These are phyloP conservation scores for Rehmannia glutinosa DNA, from an alignment of 257 asterid genomes.

Conservation along the genomic window DNA sequence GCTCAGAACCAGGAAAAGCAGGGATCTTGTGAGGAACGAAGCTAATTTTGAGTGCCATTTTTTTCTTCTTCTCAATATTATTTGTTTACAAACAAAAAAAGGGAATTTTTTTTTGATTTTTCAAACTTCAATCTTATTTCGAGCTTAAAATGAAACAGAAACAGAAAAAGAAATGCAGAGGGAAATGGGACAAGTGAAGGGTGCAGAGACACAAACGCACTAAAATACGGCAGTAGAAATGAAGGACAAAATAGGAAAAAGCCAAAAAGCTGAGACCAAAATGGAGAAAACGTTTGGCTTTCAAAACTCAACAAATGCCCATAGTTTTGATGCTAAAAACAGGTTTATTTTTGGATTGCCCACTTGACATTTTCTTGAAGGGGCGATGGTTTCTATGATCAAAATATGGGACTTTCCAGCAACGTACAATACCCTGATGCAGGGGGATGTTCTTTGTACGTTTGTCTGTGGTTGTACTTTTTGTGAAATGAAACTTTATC, in stretches of 20 bases:
- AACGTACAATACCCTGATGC: slow-evolving; percentile 17
- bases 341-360: slow-evolving; percentile 4
- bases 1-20: slow-evolving; percentile 30
- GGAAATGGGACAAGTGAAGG: slow-evolving; percentile 9
- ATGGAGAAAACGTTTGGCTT: slow-evolving; percentile 6
- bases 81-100: background rate
- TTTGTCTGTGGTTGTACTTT: background rate
- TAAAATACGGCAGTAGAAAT: slow-evolving; percentile 8
- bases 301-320: slow-evolving; percentile 23
- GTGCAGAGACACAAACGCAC: background rate
- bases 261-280: background rate
- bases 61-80: slow-evolving; percentile 11
- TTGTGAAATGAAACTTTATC: background rate
- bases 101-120: background rate
- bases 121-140: too few species aligned
- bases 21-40: slow-evolving; percentile 35
- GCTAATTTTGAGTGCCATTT: slow-evolving; percentile 54
- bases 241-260: background rate
- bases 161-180: background rate
- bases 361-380: background rate
- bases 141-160: background rate
- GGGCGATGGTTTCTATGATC: slow-evolving; percentile 32
- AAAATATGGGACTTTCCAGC: background rate
- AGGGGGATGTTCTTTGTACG: background rate
- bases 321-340: slow-evolving; percentile 18